Percentiles rank a stretch among this genome's conserved stretches.
Evolutionary conservation across 169 alveolate genomes (phyloP).

Genomic region (Cyclospora cayetanensis): DNA sequence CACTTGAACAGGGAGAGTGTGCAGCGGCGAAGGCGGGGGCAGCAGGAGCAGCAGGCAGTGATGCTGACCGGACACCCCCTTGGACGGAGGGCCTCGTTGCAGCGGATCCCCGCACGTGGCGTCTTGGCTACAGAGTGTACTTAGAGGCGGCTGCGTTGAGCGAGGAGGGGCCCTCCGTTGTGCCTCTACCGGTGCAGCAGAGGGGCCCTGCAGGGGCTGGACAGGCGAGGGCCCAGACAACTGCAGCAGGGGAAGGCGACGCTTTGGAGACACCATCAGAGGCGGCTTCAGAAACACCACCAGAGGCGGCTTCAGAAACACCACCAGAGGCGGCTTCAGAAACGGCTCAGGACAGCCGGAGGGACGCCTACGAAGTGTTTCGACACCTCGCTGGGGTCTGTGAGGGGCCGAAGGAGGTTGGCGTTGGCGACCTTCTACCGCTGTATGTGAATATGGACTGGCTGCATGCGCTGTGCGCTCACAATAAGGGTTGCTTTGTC

Average conservation of each 20-base stretch:
- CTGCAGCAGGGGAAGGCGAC: neutral
- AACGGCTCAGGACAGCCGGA: neutral
- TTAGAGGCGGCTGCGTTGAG: neutral
- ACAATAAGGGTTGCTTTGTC: conserved; percentile 59
- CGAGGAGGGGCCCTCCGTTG: neutral
- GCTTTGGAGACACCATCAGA: neutral
- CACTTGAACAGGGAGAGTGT: neutral
- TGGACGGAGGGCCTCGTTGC: conserved; percentile 16
- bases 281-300: conserved; percentile 13
- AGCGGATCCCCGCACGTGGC: conserved; percentile 43
- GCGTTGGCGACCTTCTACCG: neutral
- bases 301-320: neutral
- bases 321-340: neutral
- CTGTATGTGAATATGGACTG: conserved; percentile 21
- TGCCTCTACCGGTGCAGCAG: neutral
- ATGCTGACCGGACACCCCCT: neutral
- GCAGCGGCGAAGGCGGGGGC: conserved; percentile 31
- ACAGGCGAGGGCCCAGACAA: neutral
- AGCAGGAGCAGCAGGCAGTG: neutral
- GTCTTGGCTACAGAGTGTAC: conserved; percentile 30
- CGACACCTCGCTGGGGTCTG: neutral
- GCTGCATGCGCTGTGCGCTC: neutral
- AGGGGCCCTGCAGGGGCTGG: neutral
- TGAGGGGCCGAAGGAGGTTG: conserved; percentile 1
- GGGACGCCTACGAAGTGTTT: neutral